These are phyloP conservation scores for Gomphus sp. DNA, from an alignment of 1,284 basidiomycete genomes.

Conservation along the genomic window DNA sequence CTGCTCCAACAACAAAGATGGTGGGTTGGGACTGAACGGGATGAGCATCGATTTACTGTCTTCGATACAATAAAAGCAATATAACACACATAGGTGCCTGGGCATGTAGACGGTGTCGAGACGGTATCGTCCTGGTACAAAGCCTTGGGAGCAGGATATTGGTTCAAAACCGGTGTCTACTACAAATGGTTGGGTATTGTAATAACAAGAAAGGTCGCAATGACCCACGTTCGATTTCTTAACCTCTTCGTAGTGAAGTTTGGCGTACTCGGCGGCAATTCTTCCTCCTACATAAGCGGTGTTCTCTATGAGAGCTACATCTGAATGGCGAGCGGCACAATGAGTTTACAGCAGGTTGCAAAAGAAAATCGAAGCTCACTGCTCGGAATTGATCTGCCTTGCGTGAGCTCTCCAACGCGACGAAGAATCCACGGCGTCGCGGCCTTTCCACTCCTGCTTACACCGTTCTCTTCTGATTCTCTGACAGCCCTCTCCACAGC, in stretches of 20 bases:
- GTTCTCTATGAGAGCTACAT: constrained; percentile 87
- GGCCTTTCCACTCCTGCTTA: constrained; percentile 80
- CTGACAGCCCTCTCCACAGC: constrained; percentile 80
- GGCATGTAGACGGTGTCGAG: neutral
- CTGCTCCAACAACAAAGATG: constrained; percentile 71
- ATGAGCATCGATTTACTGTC: neutral
- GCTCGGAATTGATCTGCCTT: constrained; percentile 63
- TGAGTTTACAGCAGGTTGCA: neutral
- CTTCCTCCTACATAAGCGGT: constrained; percentile 79
- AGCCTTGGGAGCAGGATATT: neutral
- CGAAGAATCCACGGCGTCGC: constrained; percentile 93
- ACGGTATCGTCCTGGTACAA: neutral
- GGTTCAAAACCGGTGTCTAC: neutral
- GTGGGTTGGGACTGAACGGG: constrained; percentile 17
- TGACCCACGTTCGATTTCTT: neutral
- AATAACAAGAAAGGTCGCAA: neutral
- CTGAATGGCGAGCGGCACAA: constrained; percentile 25
- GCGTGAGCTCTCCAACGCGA: constrained; percentile 77
- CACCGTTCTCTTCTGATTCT: constrained; percentile 78
- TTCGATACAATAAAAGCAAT: neutral
- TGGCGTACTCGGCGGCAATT: constrained; percentile 75
- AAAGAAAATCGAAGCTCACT: constrained; percentile 35
- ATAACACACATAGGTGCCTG: neutral
- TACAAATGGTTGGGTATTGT: neutral
- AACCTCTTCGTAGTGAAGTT: constrained; percentile 27